Evolutionary conservation across 768 basidiomycete genomes (phyloP), one percentile per base, ranked within the genome.

Genomic region (Boletellus ananas): DNA sequence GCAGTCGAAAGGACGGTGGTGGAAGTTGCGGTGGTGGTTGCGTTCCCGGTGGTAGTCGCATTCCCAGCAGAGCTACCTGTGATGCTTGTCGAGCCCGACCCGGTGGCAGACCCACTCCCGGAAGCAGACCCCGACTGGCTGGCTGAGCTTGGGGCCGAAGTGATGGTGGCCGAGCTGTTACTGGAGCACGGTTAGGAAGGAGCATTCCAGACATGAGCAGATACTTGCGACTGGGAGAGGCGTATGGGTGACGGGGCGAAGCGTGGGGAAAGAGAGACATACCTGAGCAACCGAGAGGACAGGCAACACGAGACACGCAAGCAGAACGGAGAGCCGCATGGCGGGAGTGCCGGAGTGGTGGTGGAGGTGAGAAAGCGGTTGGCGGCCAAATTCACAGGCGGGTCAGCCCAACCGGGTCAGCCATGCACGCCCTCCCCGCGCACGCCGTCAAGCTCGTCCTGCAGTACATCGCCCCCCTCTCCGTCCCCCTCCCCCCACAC

Each of bases 401-500:
- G 42, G 60, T 60, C 52, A 45, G 23, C 29, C 29, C 29, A 29
- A 29, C 29, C 29, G 29, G 29, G 29, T 29, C 8, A 46, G 0
- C 16, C 44, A 77, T 78, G 75, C 45, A 58, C 25, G 63, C 70
- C 25, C 52, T 69, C 13, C 68, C 65, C 16, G 45, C 69, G 6
- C 69, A 74, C 43, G 58, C 73, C 8, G 65, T 84, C 49, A 61
- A 74, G 39, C 63, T 76, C 54, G 58, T 83, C 36, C 77, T 87
- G 27, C 73, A 79, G 55, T 80, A 83, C 62, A 79, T 88, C 51
- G 70, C 72, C 31, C 77, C 80, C 4, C 73, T 81, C 40, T 58
- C 65, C 16, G 66, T 66, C n/a, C 73, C 74, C 1, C 64, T 90
- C 34, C 85, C 87, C 1, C 69, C 74, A 0, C 77, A 84, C 62